Evolutionary conservation across 106 monocot genomes (phyloP), one percentile per base, ranked within the genome.

Genomic region (Acanthochlamys bracteata): DNA sequence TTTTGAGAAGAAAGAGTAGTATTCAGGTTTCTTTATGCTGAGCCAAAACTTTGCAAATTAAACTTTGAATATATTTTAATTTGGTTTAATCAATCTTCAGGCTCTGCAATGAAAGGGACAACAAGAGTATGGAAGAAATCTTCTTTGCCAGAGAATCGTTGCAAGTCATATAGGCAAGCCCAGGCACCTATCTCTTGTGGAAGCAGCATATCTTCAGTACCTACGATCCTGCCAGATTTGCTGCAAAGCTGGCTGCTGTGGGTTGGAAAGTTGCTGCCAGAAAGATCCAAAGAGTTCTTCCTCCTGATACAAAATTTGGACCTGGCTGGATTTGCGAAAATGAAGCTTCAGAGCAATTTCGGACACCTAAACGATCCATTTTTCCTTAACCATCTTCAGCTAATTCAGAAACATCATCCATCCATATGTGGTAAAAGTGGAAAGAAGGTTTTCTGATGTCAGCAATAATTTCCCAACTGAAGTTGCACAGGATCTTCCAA

Each of bases 101-200:
- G 85, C 52, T 78, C 85, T 21, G 66, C 57, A 27, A 23, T 68
- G 40, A 89, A 74, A 64, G 87, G 78, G 26, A 61, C 69, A 24
- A 55, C 25, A 8, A 86, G 61, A 65, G 66, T 64, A 64, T 77
- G 82, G 17, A 90, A 88, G 68, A 90, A 84, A 66, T 55, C 63
- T 51, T 19, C 55, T 42, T 25, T 55, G 41, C 63, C 72, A 69
- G 95, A 90, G 42, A 90, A 78, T 53, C 80, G 82, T 41, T 74
- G 95, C 12, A 84, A 84, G 53, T 84, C 87, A 20, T 96, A 96
- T 46, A 82, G 67, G 57, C 82, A 81, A 53, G 57, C 81, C 10
- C 73, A 66, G 17, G 42, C n/a, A 23, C 64, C 65, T 0, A 60
- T 66, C 14, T 47, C 47, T 17, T 65, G 55, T 55, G 26, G 11